Evolutionary conservation across 345 rosid genomes (phyloP), one percentile per base, ranked within the genome.

Genomic region (Theobroma cacao): DNA sequence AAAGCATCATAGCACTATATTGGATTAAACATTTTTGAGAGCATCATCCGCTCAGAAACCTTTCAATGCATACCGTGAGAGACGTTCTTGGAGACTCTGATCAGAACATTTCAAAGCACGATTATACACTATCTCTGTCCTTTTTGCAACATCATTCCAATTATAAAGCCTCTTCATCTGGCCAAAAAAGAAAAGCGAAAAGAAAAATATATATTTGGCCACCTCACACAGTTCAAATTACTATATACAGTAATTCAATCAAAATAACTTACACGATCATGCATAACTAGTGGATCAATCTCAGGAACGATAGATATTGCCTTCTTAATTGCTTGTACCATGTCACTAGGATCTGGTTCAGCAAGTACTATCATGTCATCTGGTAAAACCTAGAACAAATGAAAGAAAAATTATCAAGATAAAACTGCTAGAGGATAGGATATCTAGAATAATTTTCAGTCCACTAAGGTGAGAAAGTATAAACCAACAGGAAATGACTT

Each of bases 291-390:
- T 0, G 99, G 98, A 64, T 92, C 95, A 76, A 89, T 90, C 68
- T 76, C 89, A 22, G 99, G 98, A 76, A 96, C 94, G 77, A 94
- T 84, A 77, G 88, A 81, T 81, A 96, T 92, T 36, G 99, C 99
- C 80, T 85, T 91, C 80, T 68, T 82, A 64, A 90, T 88, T 81
- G 98, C 97, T 71, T 67, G 86, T 78, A 96, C 97, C 97, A 96
- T 94, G 76, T 94, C 99, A 80, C 31, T 75, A 18, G 99, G 99
- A 89, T 94, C 99, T 65, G 99, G 98, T 81, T 89, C 90, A 72
- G 97, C 94, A 81, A 96, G 97, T 74, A 96, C 97, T 84, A 94
- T 84, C 98, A 92, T 96, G 87, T 96, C 99, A 86, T 94, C 97
- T 13, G 98, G 99, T 65, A 94, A 82, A 82, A 96, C 98, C 99